Conservation (phyloP, 768 basidiomycete species). For the Pulveroboletus sp. region DNA sequence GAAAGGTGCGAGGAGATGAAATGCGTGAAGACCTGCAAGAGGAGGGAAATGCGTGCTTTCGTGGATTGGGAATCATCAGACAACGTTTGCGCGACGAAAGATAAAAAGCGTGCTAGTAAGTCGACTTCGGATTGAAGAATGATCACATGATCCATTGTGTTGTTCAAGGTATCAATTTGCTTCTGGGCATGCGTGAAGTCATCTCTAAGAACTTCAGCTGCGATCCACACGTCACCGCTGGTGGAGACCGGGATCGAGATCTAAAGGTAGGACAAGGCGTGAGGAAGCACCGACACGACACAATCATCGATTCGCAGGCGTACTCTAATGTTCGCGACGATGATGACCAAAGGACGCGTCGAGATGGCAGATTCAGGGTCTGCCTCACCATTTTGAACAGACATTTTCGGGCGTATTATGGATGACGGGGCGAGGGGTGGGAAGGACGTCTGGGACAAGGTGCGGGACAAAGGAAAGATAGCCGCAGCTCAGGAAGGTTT, state of each 20-base stretch:
- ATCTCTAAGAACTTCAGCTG: slow-evolving; percentile 86
- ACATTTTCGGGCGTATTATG: slow-evolving; percentile 27
- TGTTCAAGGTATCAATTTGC: slow-evolving; percentile 54
- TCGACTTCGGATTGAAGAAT: slow-evolving; percentile 66
- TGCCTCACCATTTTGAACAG: slow-evolving; percentile 30
- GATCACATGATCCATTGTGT: slow-evolving; percentile 48
- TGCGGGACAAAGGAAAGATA: background rate
- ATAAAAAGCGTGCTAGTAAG: slow-evolving; percentile 80
- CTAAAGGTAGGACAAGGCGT: slow-evolving; percentile 34
- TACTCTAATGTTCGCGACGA: slow-evolving; percentile 34
- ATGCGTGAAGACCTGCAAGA: slow-evolving; percentile 69
- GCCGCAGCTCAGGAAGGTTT: slow-evolving; percentile 7
- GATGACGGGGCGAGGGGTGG: slow-evolving; percentile 3
- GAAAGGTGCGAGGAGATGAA: slow-evolving; percentile 76
- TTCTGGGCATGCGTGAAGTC: slow-evolving; percentile 72
- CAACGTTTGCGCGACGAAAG: slow-evolving; percentile 64
- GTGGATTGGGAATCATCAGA: slow-evolving; percentile 50
- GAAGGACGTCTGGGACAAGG: background rate
- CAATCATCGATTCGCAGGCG: slow-evolving; percentile 17
- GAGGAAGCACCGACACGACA: slow-evolving; percentile 1
- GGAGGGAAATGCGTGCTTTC: slow-evolving; percentile 56
- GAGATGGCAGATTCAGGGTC: slow-evolving; percentile 28
- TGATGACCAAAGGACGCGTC: slow-evolving; percentile 35
- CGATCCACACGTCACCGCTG: slow-evolving; percentile 81
- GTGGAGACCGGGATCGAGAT: slow-evolving; percentile 86